Base-by-base conservation (phyloP, 768 basidiomycete genomes). In the Podaxis sp. region DNA sequence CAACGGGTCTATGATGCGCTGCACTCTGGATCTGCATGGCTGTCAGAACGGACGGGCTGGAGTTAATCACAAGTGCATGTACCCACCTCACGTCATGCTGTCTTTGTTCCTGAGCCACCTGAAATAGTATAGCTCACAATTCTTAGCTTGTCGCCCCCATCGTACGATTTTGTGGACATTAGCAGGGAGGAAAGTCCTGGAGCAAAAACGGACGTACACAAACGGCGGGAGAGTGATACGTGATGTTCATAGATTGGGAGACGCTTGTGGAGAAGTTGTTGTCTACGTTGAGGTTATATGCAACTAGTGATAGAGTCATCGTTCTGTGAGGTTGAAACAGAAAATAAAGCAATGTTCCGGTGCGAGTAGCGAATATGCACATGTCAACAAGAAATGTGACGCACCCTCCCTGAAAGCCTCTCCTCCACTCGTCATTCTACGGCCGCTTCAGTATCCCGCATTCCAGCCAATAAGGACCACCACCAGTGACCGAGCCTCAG, bases 351-450 rank as follows among this genome's bases (percentile, higher is more conserved):
- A 13, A 59, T 15, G 58, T 33, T 6, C 40, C 40, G 5, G n/a
- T 58, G 26, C 17, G 30, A 13, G 17, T 15, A 55, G 2, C 3
- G 40, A 38, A 13, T 33, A 76, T 79, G 30, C 50, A 82, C 86
- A 78, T 66, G 70, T 87, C 85, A 48, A 86, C 77, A 3, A 87
- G 70, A 55, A 80, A 77, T 0, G 82, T 84, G 2, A 80, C 74
- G 65, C 85, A 87, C 13, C 79, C 84, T 30, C 86, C 86, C 53
- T 87, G 86, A 1, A 87, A 66, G 48, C 68, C 76, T 13, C 77
- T 77, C 2, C 51, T 64, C 73, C 75, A 60, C 85, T 86, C 6
- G 85, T 56, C 85, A 87, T 86, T 87, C 85, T 87, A 54, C 20
- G 6, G 20, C 4, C 1, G 20, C 4, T 30, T 30, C 30, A 30